Conservation (phyloP, 768 basidiomycete species). For the Mycena rosella region DNA sequence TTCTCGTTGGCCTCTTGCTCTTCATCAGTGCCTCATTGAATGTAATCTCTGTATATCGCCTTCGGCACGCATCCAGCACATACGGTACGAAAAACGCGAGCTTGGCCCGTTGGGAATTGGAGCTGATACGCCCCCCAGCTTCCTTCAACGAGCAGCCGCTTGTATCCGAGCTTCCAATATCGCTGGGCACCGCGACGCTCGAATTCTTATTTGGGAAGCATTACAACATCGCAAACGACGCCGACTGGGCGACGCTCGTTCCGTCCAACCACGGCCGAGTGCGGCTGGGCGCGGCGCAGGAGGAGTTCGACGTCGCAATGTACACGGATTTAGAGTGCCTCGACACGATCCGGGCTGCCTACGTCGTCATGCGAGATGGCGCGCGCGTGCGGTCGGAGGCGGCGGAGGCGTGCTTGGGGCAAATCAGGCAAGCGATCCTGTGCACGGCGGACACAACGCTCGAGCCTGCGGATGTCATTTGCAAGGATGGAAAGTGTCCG, state of each 20-base stretch:
- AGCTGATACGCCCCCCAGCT: background rate
- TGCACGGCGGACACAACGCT: slow-evolving; percentile 35
- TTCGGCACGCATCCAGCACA: background rate
- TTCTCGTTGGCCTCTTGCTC: slow-evolving; percentile 8
- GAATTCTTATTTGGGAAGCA: slow-evolving; percentile 89
- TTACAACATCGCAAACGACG: slow-evolving; percentile 93
- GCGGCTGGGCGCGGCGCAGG: slow-evolving; percentile 86
- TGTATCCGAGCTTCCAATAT: slow-evolving; percentile 24
- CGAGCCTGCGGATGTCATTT: slow-evolving; percentile 20
- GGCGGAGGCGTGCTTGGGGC: slow-evolving; percentile 31
- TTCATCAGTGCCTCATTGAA: slow-evolving; percentile 17
- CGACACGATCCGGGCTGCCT: slow-evolving; percentile 85
- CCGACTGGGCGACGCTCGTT: slow-evolving; percentile 93
- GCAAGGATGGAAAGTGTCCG: slow-evolving; percentile 25
- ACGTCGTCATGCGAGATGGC: slow-evolving; percentile 94
- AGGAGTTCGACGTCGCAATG: slow-evolving; percentile 75
- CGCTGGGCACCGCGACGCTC: slow-evolving; percentile 13
- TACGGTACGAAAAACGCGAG: slow-evolving; percentile 1
- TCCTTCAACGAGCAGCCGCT: slow-evolving; percentile 2
- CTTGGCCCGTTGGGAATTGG: background rate
- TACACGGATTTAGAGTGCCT: slow-evolving; percentile 94
- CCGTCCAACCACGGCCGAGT: slow-evolving; percentile 98
- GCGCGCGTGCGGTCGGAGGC: slow-evolving; percentile 43
- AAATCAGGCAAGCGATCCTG: slow-evolving; percentile 25
- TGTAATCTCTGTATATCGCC: slow-evolving; percentile 4